These are phyloP conservation scores for Trichoderma pleuroti DNA, from an alignment of 2,329 filamentous ascomycete species.

Conservation along the genomic window DNA sequence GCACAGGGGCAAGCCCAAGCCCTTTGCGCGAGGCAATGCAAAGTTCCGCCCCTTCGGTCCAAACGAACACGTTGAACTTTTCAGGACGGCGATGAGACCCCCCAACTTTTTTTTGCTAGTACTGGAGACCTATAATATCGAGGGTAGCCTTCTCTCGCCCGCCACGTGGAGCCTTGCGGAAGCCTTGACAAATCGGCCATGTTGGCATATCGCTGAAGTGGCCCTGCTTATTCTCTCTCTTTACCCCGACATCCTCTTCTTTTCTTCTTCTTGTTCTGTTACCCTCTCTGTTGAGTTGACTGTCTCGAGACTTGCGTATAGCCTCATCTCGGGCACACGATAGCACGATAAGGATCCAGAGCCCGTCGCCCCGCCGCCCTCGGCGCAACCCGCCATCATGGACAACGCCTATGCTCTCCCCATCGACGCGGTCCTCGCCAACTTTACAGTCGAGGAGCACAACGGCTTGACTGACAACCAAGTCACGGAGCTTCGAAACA, in stretches of 20 bases:
- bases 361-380: conserved; percentile 11
- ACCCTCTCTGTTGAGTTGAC: neutral
- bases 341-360: conserved; percentile 1
- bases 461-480: conserved; percentile 58
- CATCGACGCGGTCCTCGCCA: conserved; percentile 55
- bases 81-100: conserved; percentile 17
- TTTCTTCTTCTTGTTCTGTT: neutral
- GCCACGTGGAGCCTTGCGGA: conserved; percentile 31
- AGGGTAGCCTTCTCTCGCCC: conserved; percentile 20
- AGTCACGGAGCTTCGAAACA: conserved; percentile 51
- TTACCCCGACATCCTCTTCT: neutral
- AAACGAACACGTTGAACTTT: conserved; percentile 30
- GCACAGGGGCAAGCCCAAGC: conserved; percentile 18
- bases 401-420: conserved; percentile 60
- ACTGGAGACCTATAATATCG: neutral
- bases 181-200: conserved; percentile 31
- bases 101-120: conserved; percentile 3
- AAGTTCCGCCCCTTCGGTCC: conserved; percentile 20
- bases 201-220: conserved; percentile 24
- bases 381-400: conserved; percentile 42
- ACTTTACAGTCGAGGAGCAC: conserved; percentile 53
- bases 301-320: neutral
- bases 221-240: conserved; percentile 20
- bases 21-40: conserved; percentile 12
- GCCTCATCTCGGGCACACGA: neutral